Percentiles rank a stretch among this genome's conserved stretches.
phyloP scores from a whole-genome alignment of 345 rosid genomes.

The Brassica cretica region DNA sequence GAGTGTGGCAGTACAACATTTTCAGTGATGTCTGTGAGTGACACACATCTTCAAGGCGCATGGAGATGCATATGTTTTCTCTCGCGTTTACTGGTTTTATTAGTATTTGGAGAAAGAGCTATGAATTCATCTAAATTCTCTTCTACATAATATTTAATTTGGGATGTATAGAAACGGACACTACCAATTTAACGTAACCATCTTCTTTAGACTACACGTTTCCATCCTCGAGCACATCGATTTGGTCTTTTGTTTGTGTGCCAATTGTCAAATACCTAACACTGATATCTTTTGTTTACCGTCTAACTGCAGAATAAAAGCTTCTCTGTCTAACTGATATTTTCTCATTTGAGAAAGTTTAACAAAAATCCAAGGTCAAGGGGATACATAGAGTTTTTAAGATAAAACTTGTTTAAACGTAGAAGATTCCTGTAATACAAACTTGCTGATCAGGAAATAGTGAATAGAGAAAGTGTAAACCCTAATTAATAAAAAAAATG shows the following conservation, averaged over 20 bases:
- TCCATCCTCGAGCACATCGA: constrained; percentile 17
- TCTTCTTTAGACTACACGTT: background rate
- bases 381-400: background rate
- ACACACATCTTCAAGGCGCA: constrained; percentile 20
- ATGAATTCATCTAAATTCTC: constrained; percentile 11
- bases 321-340: background rate
- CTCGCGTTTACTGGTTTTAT: constrained; percentile 18
- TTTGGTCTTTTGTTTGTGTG: constrained; percentile 26
- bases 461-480: too few relatives aligned
- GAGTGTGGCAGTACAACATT: constrained; percentile 23
- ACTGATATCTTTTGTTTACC: background rate
- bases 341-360: background rate
- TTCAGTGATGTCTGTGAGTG: constrained; percentile 15
- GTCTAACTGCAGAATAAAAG: background rate
- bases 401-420: background rate
- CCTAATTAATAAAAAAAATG: background rate
- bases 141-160: background rate
- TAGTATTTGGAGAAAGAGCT: background rate
- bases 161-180: constrained; percentile 22
- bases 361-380: background rate
- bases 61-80: constrained; percentile 31
- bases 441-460: background rate
- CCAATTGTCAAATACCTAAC: constrained; percentile 4
- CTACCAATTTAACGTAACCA: background rate
- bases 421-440: background rate